Base-by-base conservation (phyloP, 2,329 filamentous ascomycete genomes). In the Talaromyces pinophilus region DNA sequence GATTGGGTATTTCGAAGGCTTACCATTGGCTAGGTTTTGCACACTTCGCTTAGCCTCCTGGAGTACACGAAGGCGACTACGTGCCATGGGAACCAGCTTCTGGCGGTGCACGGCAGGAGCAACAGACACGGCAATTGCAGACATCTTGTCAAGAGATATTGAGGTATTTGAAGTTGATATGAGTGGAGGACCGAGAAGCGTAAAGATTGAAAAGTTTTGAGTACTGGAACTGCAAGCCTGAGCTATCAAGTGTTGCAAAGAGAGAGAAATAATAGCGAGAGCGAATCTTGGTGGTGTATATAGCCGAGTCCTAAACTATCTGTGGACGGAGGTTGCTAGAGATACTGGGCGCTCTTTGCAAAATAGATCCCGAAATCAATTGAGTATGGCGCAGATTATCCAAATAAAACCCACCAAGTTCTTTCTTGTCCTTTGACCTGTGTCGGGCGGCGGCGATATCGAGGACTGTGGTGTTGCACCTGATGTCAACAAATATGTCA, bases 1-100 rank as follows among this genome's bases (percentile, higher is more conserved):
- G 50, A 11, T 15, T 46, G 10, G 48, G 15, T 28, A 50, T 22
- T 25, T 28, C 25, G 19, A 5, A 59, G 13, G 15, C 33, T 17
- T 65, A 65, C 60, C 65, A 63, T 60, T 60, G 44, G 63, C 19
- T 44, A 48, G 38, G 28, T 61, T 67, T 40, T 63, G 38, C 2
- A 30, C 19, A 22, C 35, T 59, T 55, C 63, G 22, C 22, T 48
- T 63, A 46, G 65, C 44, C 46, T 57, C 52, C 30, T 59, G 54
- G 5, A 67, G 61, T 44, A 61, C 52, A 52, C 65, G 65, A 50
- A 52, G 30, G 17, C 40, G 35, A 33, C 48, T 33, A 50, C 38
- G 61, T 28, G 33, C 61, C 54, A 63, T 30, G 6, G 63, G 40
- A 17, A 52, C 42, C 5, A 62, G 30, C 25, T 57, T 57, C 33